Evolutionary conservation across 2,329 filamentous ascomycete genomes (phyloP).

Genomic region (Elsinoe australis): DNA sequence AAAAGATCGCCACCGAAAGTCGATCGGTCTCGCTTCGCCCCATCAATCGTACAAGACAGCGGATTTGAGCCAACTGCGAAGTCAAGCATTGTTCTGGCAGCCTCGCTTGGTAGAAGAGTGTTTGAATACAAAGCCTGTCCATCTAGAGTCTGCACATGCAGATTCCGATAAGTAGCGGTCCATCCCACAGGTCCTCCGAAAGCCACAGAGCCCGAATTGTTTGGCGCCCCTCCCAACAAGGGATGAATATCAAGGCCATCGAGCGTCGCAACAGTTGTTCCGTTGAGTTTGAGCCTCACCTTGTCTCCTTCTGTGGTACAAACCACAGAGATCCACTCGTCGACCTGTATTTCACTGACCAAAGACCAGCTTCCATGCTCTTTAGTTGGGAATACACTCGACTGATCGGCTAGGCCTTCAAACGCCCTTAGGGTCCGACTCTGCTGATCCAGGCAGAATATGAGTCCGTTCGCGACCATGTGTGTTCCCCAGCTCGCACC

Average conservation of each 20-base stretch:
- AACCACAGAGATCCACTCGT: background rate
- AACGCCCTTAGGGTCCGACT: background rate
- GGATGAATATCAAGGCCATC: background rate
- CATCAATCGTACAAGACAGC: slow-evolving; percentile 19
- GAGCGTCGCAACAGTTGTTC: background rate
- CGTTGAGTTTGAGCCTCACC: background rate
- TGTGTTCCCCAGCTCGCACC: background rate
- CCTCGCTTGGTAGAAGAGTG: background rate
- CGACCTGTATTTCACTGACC: background rate
- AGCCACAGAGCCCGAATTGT: slow-evolving; percentile 1
- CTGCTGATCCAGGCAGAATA: background rate
- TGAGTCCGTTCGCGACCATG: slow-evolving; percentile 4
- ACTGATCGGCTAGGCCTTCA: background rate
- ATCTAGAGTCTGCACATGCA: background rate
- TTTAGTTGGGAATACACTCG: background rate
- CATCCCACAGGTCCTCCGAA: slow-evolving; percentile 1
- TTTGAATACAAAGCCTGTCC: background rate
- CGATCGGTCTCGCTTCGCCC: slow-evolving; percentile 21
- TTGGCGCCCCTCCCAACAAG: background rate
- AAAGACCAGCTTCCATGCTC: background rate
- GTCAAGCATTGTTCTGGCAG: slow-evolving; percentile 15
- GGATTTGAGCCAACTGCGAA: slow-evolving; percentile 19
- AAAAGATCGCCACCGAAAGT: slow-evolving; percentile 19
- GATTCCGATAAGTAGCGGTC: background rate
- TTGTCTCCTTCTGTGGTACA: too few species aligned